Conservation (phyloP, 73 alveolate species). For the Paramecium biaurelia region DNA sequence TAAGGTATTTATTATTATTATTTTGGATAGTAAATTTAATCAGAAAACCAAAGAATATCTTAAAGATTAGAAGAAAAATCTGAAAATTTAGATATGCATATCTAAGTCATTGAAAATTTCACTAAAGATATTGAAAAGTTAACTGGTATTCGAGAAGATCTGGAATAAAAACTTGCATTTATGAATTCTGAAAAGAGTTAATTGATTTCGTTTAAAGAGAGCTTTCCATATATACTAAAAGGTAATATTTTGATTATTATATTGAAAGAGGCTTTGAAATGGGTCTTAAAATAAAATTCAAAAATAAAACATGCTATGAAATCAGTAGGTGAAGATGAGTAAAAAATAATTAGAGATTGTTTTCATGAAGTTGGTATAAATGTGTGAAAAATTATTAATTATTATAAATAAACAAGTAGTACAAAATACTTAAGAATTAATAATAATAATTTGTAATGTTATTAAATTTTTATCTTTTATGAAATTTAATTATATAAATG, state of each 20-base stretch:
- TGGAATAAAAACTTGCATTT: conserved; percentile 33
- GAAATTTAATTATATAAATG: no score
- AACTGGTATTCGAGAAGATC: conserved; percentile 37
- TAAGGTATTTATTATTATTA: not conserved
- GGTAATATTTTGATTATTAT: not conserved
- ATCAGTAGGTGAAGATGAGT: conserved; percentile 45
- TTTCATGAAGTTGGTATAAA: conserved; percentile 33
- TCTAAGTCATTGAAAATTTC: conserved; percentile 23
- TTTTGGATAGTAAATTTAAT: not conserved
- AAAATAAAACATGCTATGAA: conserved; percentile 43
- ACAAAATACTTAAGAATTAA: not conserved
- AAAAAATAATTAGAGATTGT: not conserved
- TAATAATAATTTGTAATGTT: no score
- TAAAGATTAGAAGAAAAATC: not conserved
- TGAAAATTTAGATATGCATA: conserved; percentile 12
- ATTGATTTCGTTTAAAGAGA: conserved; percentile 17
- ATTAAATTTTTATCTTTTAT: no score
- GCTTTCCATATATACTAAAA: conserved; percentile 27
- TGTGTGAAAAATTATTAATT: not conserved
- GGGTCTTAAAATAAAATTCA: conserved; percentile 19
- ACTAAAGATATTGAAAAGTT: conserved; percentile 38
- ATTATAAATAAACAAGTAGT: not conserved
- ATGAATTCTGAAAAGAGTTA: conserved; percentile 46
- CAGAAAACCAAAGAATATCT: not conserved
- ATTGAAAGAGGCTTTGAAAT: conserved; percentile 14